Conservation (phyloP, 345 rosid genomes). For the Gynandropsis gynandra region DNA sequence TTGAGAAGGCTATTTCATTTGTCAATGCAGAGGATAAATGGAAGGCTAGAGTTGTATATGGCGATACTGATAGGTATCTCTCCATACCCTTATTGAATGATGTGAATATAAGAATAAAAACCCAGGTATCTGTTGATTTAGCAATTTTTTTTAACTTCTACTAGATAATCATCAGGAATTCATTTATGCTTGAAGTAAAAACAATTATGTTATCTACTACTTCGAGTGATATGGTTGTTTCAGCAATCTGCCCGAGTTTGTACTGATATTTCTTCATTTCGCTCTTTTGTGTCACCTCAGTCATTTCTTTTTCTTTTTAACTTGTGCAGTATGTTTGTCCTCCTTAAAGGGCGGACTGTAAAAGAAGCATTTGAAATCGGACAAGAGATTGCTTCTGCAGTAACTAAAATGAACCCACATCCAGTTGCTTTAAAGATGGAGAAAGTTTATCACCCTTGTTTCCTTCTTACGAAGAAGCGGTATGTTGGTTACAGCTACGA, state of each 20-base stretch:
- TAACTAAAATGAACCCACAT: conserved; percentile 83
- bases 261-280: conserved; percentile 5
- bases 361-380: conserved; percentile 70
- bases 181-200: neutral
- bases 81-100: conserved; percentile 9
- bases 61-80: conserved; percentile 89
- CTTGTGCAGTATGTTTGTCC: conserved; percentile 87
- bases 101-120: conserved; percentile 2
- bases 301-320: conserved; percentile 12
- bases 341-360: conserved; percentile 65
- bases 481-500: conserved; percentile 95
- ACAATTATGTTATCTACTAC: neutral
- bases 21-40: conserved; percentile 69
- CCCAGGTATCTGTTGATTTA: neutral
- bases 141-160: conserved; percentile 4
- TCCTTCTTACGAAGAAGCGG: conserved; percentile 92
- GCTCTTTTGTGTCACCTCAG: conserved; percentile 18
- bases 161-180: neutral
- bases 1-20: conserved; percentile 78
- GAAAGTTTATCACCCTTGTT: conserved; percentile 91
- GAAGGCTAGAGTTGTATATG: conserved; percentile 86
- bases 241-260: conserved; percentile 1
- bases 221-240: conserved; percentile 5
- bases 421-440: conserved; percentile 93
- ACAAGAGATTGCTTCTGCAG: conserved; percentile 72